Evolutionary conservation across 2,329 filamentous ascomycete genomes (phyloP), one percentile per base, ranked within the genome.

Genomic region (Diaporthe australafricana): DNA sequence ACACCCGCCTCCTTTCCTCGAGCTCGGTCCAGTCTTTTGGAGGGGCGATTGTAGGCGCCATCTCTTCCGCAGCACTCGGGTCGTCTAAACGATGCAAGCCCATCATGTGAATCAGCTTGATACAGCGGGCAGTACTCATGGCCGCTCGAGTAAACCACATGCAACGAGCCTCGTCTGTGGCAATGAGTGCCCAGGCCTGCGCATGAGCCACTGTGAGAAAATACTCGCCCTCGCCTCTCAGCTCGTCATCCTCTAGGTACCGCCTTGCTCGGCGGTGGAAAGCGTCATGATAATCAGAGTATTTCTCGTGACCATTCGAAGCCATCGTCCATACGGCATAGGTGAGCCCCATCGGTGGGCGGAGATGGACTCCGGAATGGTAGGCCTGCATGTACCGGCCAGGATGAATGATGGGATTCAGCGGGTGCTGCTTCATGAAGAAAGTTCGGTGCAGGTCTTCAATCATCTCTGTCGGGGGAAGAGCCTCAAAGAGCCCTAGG

Each of bases 291-390:
- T 94, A 88, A 11, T 84, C 83, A 9, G 87, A 85, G 77, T 97
- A 97, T 78, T 94, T 94, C 50, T 93, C 88, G 40, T 91, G 89
- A 1, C 91, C 86, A 17, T 90, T 88, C 6, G 94, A 90, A 11
- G 94, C 94, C 76, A 94, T 84, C n/a, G 91, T 89, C 94, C 95
- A 98, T 79, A 98, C 94, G 30, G 91, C 92, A 81, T 98, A 98
- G 77, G 95, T 89, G 52, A 98, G 83, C 77, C 90, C 94, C 78
- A 97, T 90, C 1, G 95, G 93, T 2, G 96, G 95, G 70, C 94
- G 91, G 86, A 92, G 90, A 71, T 93, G 88, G 1, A 93, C 91
- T 3, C 91, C 87, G 2, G 85, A 86, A 77, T 95, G 92, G 82
- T 96, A 92, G 3, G 92, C 88, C 38, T 93, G 90, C 72, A 93